phyloP scores from a whole-genome alignment of 495 filamentous ascomycete species.

The Talaromyces borbonicus region DNA sequence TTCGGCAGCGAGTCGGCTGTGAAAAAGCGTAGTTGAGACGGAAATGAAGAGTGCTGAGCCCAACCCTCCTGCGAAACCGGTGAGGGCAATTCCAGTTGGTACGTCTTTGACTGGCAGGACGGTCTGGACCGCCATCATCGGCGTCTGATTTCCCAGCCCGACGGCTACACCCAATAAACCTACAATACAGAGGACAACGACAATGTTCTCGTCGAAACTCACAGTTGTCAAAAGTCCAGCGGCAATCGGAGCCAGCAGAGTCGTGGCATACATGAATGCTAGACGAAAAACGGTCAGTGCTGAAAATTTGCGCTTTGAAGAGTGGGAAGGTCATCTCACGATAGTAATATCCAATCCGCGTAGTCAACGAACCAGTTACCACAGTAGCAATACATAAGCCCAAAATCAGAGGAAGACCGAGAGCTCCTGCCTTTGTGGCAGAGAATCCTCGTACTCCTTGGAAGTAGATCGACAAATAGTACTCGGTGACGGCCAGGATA shows the following conservation, averaged over 20 bases:
- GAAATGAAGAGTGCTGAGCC: not conserved
- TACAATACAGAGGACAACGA: not conserved
- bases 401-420: not conserved
- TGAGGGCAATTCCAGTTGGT: not conserved
- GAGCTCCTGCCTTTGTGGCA: not conserved
- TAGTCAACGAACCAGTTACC: not conserved
- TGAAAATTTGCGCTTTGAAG: not conserved
- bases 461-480: not conserved
- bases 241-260: not conserved
- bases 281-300: not conserved
- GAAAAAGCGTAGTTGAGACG: not conserved
- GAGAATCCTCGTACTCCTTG: not conserved
- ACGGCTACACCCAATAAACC: not conserved
- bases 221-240: not conserved
- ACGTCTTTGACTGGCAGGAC: not conserved
- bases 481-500: conserved; percentile 25
- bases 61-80: not conserved
- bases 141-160: not conserved
- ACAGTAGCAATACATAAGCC: not conserved
- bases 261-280: not conserved
- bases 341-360: not conserved
- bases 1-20: not conserved
- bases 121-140: not conserved
- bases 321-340: not conserved
- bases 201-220: not conserved